A percentile compares a stretch with the other conserved stretches of the same genome.
phyloP scores from a whole-genome alignment of 208 protist genomes.

The Crithidia sp. region DNA sequence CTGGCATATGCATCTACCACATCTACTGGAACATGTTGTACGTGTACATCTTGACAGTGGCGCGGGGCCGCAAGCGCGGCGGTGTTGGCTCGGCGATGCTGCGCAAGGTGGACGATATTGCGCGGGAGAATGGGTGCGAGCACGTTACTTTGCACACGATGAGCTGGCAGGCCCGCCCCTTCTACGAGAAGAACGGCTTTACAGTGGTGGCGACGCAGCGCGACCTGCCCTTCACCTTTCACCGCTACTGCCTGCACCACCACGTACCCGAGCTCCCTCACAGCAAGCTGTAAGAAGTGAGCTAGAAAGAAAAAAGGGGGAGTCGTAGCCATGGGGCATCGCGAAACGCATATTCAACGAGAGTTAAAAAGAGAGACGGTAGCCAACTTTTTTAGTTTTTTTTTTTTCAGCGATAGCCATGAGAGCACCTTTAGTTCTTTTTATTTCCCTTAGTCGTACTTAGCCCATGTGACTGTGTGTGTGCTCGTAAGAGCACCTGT shows the following conservation, averaged over 20 bases:
- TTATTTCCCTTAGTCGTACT: too few relatives aligned
- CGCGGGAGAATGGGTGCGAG: slow-evolving; percentile 15
- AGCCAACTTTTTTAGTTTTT: background rate
- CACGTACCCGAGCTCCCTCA: background rate
- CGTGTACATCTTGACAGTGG: slow-evolving; percentile 17
- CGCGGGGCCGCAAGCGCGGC: background rate
- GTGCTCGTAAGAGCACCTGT: too few relatives aligned
- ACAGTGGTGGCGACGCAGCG: slow-evolving; percentile 14
- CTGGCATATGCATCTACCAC: slow-evolving; percentile 18
- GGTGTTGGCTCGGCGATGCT: slow-evolving; percentile 22
- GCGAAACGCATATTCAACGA: too few relatives aligned
- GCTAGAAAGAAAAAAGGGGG: too few relatives aligned
- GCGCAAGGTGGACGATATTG: slow-evolving; percentile 22
- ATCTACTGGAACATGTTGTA: slow-evolving; percentile 26
- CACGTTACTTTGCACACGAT: slow-evolving; percentile 29
- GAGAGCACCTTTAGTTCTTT: too few relatives aligned
- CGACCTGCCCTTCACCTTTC: background rate
- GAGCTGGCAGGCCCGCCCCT: slow-evolving; percentile 38
- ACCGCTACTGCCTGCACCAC: background rate
- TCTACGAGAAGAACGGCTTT: slow-evolving; percentile 38
- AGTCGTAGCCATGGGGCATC: too few relatives aligned
- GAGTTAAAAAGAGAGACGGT: too few relatives aligned
- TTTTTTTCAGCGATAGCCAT: background rate
- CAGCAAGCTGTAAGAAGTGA: background rate
- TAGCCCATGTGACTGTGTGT: too few relatives aligned